Evolutionary conservation across 805 yeast species (phyloP).

Genomic region (Metschnikowia shivogae): DNA sequence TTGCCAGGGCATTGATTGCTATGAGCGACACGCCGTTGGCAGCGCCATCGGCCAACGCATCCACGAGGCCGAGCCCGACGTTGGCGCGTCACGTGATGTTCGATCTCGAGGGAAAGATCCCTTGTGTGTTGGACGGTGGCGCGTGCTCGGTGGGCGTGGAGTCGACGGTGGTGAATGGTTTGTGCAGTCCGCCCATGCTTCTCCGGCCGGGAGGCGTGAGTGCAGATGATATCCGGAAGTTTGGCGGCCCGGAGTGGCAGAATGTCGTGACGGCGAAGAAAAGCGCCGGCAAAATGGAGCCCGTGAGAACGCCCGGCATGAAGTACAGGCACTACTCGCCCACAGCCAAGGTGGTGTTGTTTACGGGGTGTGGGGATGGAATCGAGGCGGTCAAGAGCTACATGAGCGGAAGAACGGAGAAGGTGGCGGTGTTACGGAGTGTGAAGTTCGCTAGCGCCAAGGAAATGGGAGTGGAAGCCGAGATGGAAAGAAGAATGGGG

Average conservation of each 20-base stretch:
- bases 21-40: constrained; percentile 86
- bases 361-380: constrained; percentile 49
- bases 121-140: constrained; percentile 89
- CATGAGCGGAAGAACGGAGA: constrained; percentile 19
- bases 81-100: constrained; percentile 77
- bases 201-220: constrained; percentile 94
- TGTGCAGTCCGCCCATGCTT: constrained; percentile 77
- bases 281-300: constrained; percentile 60
- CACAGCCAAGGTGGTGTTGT: constrained; percentile 70
- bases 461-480: constrained; percentile 14
- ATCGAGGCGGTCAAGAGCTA: constrained; percentile 27
- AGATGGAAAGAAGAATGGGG: constrained; percentile 40
- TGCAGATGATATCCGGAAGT: constrained; percentile 61
- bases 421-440: constrained; percentile 52
- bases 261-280: constrained; percentile 59
- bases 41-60: constrained; percentile 97
- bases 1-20: constrained; percentile 87
- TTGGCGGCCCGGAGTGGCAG: constrained; percentile 70
- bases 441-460: constrained; percentile 28
- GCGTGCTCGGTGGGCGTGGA: constrained; percentile 85
- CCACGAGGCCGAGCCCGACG: constrained; percentile 94
- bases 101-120: constrained; percentile 77
- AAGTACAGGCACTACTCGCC: constrained; percentile 96
- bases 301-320: constrained; percentile 95
- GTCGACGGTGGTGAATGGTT: constrained; percentile 90